These are phyloP conservation scores for Bacterosira constricta DNA, from an alignment of 108 stramenopile species.

Conservation along the genomic window DNA sequence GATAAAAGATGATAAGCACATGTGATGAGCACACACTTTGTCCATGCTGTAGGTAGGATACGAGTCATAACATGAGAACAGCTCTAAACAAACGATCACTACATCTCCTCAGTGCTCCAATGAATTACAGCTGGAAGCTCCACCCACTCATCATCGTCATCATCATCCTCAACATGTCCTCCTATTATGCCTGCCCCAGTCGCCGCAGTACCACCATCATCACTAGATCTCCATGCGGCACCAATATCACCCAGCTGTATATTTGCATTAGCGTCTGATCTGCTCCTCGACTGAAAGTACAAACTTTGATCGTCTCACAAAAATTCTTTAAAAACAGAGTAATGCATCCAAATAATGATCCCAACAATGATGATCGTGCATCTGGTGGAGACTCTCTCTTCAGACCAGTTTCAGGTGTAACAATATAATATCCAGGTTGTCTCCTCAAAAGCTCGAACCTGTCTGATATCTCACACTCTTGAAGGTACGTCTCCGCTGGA, in stretches of 20 bases:
- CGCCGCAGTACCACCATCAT: background rate
- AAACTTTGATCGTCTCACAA: slow-evolving; percentile 53
- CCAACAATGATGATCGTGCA: slow-evolving; percentile 7
- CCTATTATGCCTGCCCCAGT: background rate
- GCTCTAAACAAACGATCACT: background rate
- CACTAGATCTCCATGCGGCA: slow-evolving; percentile 37
- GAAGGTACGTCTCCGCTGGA: slow-evolving; percentile 44
- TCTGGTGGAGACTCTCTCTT: slow-evolving; percentile 14
- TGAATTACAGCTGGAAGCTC: slow-evolving; percentile 46
- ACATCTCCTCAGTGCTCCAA: slow-evolving; percentile 1
- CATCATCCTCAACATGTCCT: background rate
- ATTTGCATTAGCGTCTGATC: slow-evolving; percentile 35
- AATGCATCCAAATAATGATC: slow-evolving; percentile 1
- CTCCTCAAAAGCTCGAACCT: slow-evolving; percentile 3
- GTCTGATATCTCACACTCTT: slow-evolving; percentile 33
- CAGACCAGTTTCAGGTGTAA: too few species aligned
- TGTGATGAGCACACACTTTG: too few species aligned
- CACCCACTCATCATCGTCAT: slow-evolving; percentile 57
- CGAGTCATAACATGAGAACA: too few species aligned
- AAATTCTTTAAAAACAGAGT: slow-evolving; percentile 43
- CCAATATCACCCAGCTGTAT: slow-evolving; percentile 31
- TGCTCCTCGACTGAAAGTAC: slow-evolving; percentile 52
- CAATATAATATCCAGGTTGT: slow-evolving; percentile 30
- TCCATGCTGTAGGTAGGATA: too few species aligned
- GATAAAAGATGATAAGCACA: too few species aligned